phyloP scores from a whole-genome alignment of 225 moss, liverwort and hornwort species.

The Physcomitrellopsis africana region DNA sequence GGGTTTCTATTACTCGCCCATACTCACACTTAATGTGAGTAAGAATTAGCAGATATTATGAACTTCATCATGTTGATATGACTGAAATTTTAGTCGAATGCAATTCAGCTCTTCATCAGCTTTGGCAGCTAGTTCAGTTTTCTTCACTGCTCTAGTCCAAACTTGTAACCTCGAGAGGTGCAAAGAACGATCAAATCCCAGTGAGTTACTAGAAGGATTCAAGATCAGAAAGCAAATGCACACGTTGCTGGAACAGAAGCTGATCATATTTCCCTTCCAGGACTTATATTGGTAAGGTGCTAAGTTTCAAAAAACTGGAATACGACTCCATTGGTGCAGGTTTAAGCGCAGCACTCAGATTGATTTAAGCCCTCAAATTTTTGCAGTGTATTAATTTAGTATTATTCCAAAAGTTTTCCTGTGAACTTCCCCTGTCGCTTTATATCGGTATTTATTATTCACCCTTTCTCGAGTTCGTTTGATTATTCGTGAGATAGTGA shows the following conservation, averaged over 20 bases:
- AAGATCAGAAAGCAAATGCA: not conserved
- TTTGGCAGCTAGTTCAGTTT: not conserved
- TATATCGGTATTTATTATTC: too few species aligned
- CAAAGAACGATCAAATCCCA: not conserved
- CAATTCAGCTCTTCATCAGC: not conserved
- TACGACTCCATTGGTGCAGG: not conserved
- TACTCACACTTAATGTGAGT: not conserved
- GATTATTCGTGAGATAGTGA: not conserved
- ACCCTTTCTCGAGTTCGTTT: too few species aligned
- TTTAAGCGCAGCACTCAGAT: not conserved
- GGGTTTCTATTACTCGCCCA: constrained; percentile 8
- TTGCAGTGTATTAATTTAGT: too few species aligned
- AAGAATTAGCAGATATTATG: constrained; percentile 10
- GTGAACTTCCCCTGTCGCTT: too few species aligned
- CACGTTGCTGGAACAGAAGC: not conserved
- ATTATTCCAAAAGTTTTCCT: not conserved
- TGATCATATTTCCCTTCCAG: not conserved
- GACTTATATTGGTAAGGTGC: not conserved
- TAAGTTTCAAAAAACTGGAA: constrained; percentile 1
- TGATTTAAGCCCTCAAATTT: too few species aligned
- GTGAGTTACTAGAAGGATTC: not conserved
- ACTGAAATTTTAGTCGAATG: not conserved
- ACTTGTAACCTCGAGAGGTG: not conserved
- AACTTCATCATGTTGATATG: constrained; percentile 11
- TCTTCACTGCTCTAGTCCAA: too few species aligned